phyloP scores from a whole-genome alignment of 148 eudicot species.

The Gaultheria prostrata region DNA sequence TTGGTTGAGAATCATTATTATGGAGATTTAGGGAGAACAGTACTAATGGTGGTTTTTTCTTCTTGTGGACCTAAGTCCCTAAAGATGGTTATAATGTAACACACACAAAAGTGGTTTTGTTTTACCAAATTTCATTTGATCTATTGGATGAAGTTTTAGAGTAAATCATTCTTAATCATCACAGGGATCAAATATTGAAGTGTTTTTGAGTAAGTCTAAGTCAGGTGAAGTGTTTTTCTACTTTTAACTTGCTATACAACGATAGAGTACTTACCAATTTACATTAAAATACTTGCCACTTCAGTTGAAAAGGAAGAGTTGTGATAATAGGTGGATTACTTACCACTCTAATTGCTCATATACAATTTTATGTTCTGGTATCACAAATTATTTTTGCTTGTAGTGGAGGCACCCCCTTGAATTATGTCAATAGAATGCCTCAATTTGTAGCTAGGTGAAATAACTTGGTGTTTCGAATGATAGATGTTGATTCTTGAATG shows the following conservation, averaged over 20 bases:
- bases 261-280: not conserved
- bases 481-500: not conserved
- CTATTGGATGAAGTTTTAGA: not conserved
- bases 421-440: not conserved
- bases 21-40: not conserved
- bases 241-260: not conserved
- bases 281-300: not conserved
- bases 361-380: not conserved
- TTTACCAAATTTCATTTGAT: not conserved
- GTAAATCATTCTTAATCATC: not conserved
- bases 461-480: not conserved
- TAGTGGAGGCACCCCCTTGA: not conserved
- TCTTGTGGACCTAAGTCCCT: not conserved
- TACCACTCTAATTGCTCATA: not conserved
- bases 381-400: not conserved
- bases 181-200: not conserved
- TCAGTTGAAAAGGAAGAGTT: not conserved
- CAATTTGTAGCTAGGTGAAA: not conserved
- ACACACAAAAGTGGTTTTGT: not conserved
- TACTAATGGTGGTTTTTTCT: not conserved
- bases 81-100: not conserved
- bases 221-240: not conserved
- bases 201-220: not conserved
- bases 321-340: not conserved
- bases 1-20: constrained; percentile 1